A percentile compares a stretch with the other conserved stretches of the same genome.
Conservation (phyloP, 306 rosid species). For the Trifolium subterraneum region DNA sequence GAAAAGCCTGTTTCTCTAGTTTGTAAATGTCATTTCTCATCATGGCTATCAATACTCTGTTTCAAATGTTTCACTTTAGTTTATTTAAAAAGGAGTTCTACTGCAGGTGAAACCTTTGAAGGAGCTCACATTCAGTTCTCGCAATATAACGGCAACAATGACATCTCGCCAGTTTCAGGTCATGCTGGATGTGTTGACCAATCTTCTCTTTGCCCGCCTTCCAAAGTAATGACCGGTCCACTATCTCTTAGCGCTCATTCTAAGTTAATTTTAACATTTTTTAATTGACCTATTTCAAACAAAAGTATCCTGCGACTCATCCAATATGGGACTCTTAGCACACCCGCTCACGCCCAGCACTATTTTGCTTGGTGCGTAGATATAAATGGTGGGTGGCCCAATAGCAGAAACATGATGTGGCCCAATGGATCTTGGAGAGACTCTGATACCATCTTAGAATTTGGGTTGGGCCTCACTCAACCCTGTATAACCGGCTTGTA, state of each 20-base stretch:
- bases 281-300: constrained; percentile 27
- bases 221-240: constrained; percentile 74
- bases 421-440: no score
- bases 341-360: no score
- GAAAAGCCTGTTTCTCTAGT: constrained; percentile 25
- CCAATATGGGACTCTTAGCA: no score
- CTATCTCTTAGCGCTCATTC: constrained; percentile 30
- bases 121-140: constrained; percentile 90
- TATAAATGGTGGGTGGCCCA: no score
- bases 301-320: not conserved
- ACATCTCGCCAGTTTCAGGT: constrained; percentile 99
- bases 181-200: constrained; percentile 90
- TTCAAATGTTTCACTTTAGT: constrained; percentile 15
- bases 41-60: constrained; percentile 29
- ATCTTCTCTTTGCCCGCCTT: constrained; percentile 90
- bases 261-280: constrained; percentile 11
- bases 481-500: no score
- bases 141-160: constrained; percentile 90
- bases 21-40: constrained; percentile 35
- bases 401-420: no score
- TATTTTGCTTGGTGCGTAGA: no score
- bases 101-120: constrained; percentile 95
- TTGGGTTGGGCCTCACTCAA: no score
- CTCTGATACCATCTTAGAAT: no score
- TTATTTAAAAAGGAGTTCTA: constrained; percentile 2